Evolutionary conservation across 192 early-diverging fungal species (phyloP).

Genomic region (Linnemannia zychae): DNA sequence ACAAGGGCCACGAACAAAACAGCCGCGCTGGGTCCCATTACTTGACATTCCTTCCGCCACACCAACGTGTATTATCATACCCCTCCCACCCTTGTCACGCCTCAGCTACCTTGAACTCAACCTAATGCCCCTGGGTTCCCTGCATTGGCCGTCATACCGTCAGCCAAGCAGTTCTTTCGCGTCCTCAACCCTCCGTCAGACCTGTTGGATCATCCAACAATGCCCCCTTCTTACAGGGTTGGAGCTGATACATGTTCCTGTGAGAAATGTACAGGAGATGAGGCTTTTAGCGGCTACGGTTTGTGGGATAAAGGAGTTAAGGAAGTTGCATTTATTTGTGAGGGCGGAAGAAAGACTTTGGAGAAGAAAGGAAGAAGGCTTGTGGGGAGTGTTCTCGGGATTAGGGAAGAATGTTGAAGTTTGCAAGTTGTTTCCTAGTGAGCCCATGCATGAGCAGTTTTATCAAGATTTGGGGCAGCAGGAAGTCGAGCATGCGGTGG

Average conservation of each 20-base stretch:
- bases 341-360: not conserved
- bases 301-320: not conserved
- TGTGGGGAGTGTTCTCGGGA: not conserved
- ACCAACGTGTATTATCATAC: not conserved
- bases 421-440: not conserved
- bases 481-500: not conserved
- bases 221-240: not conserved
- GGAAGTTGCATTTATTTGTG: not conserved
- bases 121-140: not conserved
- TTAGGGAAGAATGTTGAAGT: not conserved
- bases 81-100: not conserved
- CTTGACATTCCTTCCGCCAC: not conserved
- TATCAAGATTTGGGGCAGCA: not conserved
- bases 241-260: not conserved
- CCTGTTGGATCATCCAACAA: slow-evolving; percentile 4
- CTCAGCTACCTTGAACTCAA: not conserved
- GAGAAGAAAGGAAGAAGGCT: not conserved
- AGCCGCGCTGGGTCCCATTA: not conserved
- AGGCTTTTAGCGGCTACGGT: not conserved
- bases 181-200: not conserved
- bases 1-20: not conserved
- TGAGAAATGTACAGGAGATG: not conserved
- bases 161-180: not conserved
- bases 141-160: not conserved
- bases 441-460: not conserved